These are phyloP conservation scores for Aspergillus pseudotamarii DNA, from an alignment of 2,329 filamentous ascomycete genomes.

Conservation along the genomic window DNA sequence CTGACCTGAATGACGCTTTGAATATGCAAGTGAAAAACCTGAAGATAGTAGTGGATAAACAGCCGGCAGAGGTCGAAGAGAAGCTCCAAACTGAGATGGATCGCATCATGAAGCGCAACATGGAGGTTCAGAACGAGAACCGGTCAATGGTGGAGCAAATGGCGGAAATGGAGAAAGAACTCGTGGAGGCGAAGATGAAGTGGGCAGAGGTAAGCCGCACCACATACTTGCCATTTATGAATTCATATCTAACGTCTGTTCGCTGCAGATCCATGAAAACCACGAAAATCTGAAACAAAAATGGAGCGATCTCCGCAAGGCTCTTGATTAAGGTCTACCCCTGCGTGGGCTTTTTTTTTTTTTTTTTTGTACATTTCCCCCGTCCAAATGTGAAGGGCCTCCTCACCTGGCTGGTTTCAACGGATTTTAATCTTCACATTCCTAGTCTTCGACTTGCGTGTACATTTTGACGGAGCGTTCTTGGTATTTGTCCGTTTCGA, in stretches of 20 bases:
- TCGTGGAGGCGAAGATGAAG: constrained; percentile 92
- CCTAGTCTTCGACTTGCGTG: constrained; percentile 10
- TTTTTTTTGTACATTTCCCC: constrained; percentile 1
- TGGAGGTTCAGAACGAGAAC: constrained; percentile 93
- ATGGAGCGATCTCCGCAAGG: constrained; percentile 71
- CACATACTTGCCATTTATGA: neutral
- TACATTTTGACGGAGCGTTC: constrained; percentile 18
- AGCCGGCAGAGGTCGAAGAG: constrained; percentile 84
- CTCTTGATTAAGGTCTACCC: constrained; percentile 46
- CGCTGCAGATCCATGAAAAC: constrained; percentile 63
- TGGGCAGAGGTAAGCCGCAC: constrained; percentile 78
- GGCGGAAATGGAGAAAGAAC: constrained; percentile 85
- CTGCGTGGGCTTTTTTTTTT: neutral
- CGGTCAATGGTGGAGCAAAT: constrained; percentile 83
- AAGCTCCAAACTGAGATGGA: constrained; percentile 84
- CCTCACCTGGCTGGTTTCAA: neutral
- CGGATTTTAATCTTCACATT: neutral
- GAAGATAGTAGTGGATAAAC: constrained; percentile 81
- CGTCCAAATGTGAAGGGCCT: neutral
- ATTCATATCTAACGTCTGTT: constrained; percentile 18
- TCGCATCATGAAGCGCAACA: constrained; percentile 86
- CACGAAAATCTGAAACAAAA: constrained; percentile 75
- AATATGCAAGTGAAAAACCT: constrained; percentile 84
- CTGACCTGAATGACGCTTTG: constrained; percentile 86
- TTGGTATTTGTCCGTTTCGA: constrained; percentile 10